A percentile compares a stretch with the other conserved stretches of the same genome.
Evolutionary conservation across 202 grass and related monocot species (phyloP).

Genomic region (Brachypodium distachyon): DNA sequence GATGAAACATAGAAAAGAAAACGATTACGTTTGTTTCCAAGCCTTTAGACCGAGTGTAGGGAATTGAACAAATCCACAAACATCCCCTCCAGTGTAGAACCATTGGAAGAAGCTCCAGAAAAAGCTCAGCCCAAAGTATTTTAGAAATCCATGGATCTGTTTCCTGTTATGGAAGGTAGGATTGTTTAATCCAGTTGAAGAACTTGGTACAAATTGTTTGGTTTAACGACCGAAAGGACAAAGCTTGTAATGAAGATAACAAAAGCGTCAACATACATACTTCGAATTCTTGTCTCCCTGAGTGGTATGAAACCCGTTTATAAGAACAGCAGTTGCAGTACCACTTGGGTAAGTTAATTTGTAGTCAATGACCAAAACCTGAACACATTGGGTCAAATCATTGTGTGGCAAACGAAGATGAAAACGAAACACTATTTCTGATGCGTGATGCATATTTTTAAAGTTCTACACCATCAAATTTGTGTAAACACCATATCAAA

Average conservation of each 20-base stretch:
- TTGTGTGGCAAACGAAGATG: background rate
- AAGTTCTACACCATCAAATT: background rate
- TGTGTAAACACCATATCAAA: background rate
- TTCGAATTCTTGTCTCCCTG: slow-evolving; percentile 70
- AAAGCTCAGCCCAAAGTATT: slow-evolving; percentile 68
- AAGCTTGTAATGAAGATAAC: background rate
- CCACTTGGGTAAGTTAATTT: slow-evolving; percentile 87
- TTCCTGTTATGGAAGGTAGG: slow-evolving; percentile 34
- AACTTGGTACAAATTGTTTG: background rate
- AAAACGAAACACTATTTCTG: background rate
- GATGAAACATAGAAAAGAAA: background rate
- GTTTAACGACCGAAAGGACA: background rate
- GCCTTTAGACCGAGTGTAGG: slow-evolving; percentile 82
- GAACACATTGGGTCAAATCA: slow-evolving; percentile 4
- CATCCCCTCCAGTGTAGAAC: slow-evolving; percentile 77
- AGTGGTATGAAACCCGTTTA: slow-evolving; percentile 80
- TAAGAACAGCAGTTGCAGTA: slow-evolving; percentile 85
- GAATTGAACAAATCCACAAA: slow-evolving; percentile 86
- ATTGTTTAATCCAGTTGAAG: background rate
- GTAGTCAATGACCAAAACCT: slow-evolving; percentile 84
- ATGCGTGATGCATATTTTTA: background rate
- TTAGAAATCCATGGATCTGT: slow-evolving; percentile 67
- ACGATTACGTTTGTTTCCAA: slow-evolving; percentile 79
- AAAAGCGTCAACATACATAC: slow-evolving; percentile 20
- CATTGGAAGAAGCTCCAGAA: slow-evolving; percentile 90